These are phyloP conservation scores for Oxytropis ochrocephala DNA, from an alignment of 306 rosid species.

Conservation along the genomic window DNA sequence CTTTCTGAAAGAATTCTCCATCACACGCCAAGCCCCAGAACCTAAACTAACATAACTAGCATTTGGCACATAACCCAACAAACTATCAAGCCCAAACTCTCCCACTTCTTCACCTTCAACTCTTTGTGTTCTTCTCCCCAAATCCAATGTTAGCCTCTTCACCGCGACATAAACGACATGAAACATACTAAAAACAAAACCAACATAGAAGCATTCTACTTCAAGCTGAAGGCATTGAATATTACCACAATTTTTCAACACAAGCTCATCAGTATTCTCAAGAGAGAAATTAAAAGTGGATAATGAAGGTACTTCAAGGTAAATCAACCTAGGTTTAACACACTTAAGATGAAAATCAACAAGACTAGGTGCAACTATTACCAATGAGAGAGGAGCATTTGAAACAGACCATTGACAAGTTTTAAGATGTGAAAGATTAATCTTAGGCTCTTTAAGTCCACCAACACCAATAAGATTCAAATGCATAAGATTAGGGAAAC, in stretches of 20 bases:
- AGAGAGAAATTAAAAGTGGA: slow-evolving; percentile 40
- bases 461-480: slow-evolving; percentile 63
- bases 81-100: slow-evolving; percentile 34
- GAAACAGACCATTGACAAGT: slow-evolving; percentile 56
- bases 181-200: slow-evolving; percentile 27
- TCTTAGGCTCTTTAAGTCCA: slow-evolving; percentile 53
- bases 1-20: slow-evolving; percentile 25
- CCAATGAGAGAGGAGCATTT: slow-evolving; percentile 52
- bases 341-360: slow-evolving; percentile 45
- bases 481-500: slow-evolving; percentile 43
- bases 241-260: slow-evolving; percentile 28
- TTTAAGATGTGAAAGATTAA: slow-evolving; percentile 39
- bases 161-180: slow-evolving; percentile 20
- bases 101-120: not conserved
- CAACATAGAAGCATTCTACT: slow-evolving; percentile 25
- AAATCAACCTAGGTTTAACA: slow-evolving; percentile 39
- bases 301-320: slow-evolving; percentile 44
- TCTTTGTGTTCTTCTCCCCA: not conserved
- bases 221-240: slow-evolving; percentile 41
- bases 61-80: slow-evolving; percentile 44
- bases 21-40: slow-evolving; percentile 45
- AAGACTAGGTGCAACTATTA: slow-evolving; percentile 50
- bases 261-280: slow-evolving; percentile 39
- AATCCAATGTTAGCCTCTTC: slow-evolving; percentile 40
- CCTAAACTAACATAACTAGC: slow-evolving; percentile 42